These are phyloP conservation scores for Annulohypoxylon nitens DNA, from an alignment of 495 filamentous ascomycete genomes.

Conservation along the genomic window DNA sequence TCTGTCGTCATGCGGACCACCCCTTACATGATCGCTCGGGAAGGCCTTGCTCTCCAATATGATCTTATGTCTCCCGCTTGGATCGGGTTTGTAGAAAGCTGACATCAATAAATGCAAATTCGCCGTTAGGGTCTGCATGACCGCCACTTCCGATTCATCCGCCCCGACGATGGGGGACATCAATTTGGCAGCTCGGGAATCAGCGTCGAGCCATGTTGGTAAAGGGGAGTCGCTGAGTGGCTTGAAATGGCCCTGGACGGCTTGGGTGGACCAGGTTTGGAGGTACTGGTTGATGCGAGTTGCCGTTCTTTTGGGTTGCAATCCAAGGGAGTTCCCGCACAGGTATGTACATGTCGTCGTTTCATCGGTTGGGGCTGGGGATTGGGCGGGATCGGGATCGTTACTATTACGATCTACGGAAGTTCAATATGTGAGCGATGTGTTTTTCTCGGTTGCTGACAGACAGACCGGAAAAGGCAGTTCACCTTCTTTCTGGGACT, in stretches of 20 bases:
- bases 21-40: conserved; percentile 83
- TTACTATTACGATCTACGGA: conserved; percentile 56
- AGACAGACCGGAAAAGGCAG: conserved; percentile 24
- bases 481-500: conserved; percentile 44
- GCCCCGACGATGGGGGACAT: conserved; percentile 93
- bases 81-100: conserved; percentile 86
- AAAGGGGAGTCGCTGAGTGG: conserved; percentile 80
- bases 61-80: conserved; percentile 82
- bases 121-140: conserved; percentile 93
- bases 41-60: conserved; percentile 96
- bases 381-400: conserved; percentile 30
- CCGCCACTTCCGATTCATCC: conserved; percentile 79
- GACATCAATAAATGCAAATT: conserved; percentile 94
- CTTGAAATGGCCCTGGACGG: conserved; percentile 93
- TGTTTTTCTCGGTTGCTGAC: conserved; percentile 26
- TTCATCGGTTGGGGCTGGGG: conserved; percentile 39
- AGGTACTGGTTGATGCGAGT: conserved; percentile 83
- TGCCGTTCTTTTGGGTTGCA: conserved; percentile 82
- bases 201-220: conserved; percentile 84
- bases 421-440: conserved; percentile 38
- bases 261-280: conserved; percentile 88
- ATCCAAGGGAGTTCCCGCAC: conserved; percentile 95
- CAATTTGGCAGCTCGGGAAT: conserved; percentile 75
- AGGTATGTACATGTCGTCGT: conserved; percentile 77
- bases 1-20: conserved; percentile 34